Evolutionary conservation across 306 rosid genomes (phyloP).

Genomic region (Citrullus mucosospermus): DNA sequence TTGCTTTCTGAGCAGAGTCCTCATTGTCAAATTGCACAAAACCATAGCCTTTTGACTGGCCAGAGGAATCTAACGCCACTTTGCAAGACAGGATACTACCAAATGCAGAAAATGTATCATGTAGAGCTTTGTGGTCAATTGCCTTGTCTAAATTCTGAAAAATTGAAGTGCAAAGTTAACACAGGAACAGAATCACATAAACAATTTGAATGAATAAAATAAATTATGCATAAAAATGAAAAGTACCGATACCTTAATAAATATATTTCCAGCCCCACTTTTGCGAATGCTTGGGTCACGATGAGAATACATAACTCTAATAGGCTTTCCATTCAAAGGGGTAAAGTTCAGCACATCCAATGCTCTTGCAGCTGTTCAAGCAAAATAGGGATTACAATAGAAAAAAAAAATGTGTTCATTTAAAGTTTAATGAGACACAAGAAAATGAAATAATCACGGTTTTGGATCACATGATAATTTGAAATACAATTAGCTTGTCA

Average conservation of each 20-base stretch:
- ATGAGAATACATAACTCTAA: slow-evolving; percentile 26
- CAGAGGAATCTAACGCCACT: slow-evolving; percentile 19
- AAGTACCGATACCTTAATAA: slow-evolving; percentile 19
- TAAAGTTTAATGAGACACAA: neutral
- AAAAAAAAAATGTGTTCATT: neutral
- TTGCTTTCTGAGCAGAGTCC: slow-evolving; percentile 18
- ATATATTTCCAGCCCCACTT: slow-evolving; percentile 28
- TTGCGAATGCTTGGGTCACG: slow-evolving; percentile 25
- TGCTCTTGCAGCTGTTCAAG: slow-evolving; percentile 20
- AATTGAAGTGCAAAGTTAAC: neutral
- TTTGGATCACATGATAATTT: neutral
- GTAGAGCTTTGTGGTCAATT: slow-evolving; percentile 28
- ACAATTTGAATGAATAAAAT: neutral
- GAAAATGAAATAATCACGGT: neutral
- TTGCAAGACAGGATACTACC: slow-evolving; percentile 25
- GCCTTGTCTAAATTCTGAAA: slow-evolving; percentile 23
- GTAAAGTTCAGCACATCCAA: slow-evolving; percentile 21
- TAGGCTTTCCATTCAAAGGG: slow-evolving; percentile 21
- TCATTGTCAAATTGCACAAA: slow-evolving; percentile 27
- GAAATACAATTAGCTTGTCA: neutral
- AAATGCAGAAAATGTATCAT: slow-evolving; percentile 29
- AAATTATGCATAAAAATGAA: neutral
- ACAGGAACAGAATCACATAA: neutral
- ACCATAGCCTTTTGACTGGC: slow-evolving; percentile 34
- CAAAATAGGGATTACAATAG: neutral